Base-by-base conservation (phyloP, 2,329 filamentous ascomycete genomes). In the Beauveria medogensis region DNA sequence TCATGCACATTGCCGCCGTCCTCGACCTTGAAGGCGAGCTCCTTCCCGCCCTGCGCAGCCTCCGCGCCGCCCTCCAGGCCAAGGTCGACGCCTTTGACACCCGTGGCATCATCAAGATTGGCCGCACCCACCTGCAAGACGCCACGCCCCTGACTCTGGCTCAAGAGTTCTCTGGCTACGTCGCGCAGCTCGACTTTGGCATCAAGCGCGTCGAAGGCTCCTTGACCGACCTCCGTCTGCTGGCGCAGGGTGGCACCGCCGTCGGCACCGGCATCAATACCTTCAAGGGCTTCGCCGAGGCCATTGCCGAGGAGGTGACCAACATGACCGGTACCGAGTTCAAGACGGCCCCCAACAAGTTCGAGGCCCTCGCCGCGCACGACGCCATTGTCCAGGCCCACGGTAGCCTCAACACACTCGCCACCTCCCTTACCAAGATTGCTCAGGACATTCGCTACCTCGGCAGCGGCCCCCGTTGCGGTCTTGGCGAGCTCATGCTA, bases 1-100 rank as follows among this genome's bases (percentile, higher is more conserved):
- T 97, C 74, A 99, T 99, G 94, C 94, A 97, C 82, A 97, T 99
- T 73, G 93, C 94, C 63, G 93, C 93, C 65, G 92, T 97, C 54
- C 84, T 97, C 63, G 94, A 97, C 76, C 83, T 97, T 63, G 92
- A 97, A 79, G 83, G 88, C 72, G 84, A 88, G 69, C 87, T 99
- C 51, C 78, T 97, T 20, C 94, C 94, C 44, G 83, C 91, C 54
- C 82, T 97, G 64, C 87, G 82, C 76, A 91, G 85, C 76, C 85
- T 99, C 61, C 89, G 92, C 65, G 82, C 88, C 65, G 91, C 91
- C 55, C 82, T 99, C 64, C 88, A 96, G 80, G 83, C 84, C 74
- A 97, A 97, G 85, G 87, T 90, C 47, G 87, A 95, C 70, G 85
- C 90, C 55, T 99, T 97, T 71, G 86, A 94, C 69, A 81, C 81